Percentiles rank a stretch among this genome's conserved stretches.
phyloP scores from a whole-genome alignment of 2,329 filamentous ascomycete species.

The Dactylellina haptotyla region DNA sequence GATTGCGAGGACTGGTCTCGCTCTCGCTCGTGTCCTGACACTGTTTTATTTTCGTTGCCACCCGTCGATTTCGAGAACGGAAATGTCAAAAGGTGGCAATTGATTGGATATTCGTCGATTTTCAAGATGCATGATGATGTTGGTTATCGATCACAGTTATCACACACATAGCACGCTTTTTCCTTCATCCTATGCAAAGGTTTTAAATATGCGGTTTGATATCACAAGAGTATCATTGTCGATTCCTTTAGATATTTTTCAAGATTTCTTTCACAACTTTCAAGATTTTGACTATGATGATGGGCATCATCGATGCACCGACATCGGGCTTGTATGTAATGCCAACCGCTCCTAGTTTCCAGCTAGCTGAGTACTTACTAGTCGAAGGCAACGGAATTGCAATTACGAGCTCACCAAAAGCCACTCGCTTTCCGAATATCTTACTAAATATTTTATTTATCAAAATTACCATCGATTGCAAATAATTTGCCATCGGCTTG shows the following conservation, averaged over 20 bases:
- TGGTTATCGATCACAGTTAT: not conserved
- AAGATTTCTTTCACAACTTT: slow-evolving; percentile 6
- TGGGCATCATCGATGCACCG: not conserved
- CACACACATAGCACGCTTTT: slow-evolving; percentile 31
- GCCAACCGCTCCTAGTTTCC: not conserved
- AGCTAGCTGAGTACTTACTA: no score
- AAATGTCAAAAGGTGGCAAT: slow-evolving; percentile 36
- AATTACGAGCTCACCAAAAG: no score
- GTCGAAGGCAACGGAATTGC: no score
- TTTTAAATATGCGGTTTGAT: not conserved
- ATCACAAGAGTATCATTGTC: not conserved
- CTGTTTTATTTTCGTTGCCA: slow-evolving; percentile 34
- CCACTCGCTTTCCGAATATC: no score
- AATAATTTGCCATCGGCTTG: not conserved
- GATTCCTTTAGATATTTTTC: no score
- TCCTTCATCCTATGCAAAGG: slow-evolving; percentile 9
- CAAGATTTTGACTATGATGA: not conserved
- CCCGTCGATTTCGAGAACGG: slow-evolving; percentile 18
- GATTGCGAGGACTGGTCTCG: slow-evolving; percentile 14
- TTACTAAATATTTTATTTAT: not conserved
- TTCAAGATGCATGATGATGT: slow-evolving; percentile 46
- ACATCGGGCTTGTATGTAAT: not conserved
- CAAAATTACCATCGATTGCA: not conserved
- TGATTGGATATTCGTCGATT: slow-evolving; percentile 24
- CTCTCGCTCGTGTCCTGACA: no score